Percentiles rank a stretch among this genome's conserved stretches.
Conservation (phyloP, 1,139 yeast genomes). For the Entelexis sorbosivorans region DNA sequence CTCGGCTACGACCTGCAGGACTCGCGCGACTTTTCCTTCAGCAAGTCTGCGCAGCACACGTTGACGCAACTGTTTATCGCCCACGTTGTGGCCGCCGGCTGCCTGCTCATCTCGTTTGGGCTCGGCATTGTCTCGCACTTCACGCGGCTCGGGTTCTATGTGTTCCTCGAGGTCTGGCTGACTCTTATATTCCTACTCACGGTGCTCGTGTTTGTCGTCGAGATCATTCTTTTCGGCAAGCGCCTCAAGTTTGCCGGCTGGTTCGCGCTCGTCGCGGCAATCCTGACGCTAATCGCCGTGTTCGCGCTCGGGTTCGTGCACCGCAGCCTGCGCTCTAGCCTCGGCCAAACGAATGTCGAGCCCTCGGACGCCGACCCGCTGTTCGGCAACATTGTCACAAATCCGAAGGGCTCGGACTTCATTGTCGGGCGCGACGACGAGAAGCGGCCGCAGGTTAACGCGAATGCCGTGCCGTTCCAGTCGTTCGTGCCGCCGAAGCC, state of each 20-base stretch:
- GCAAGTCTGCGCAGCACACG: constrained; percentile 43
- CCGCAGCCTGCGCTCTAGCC: constrained; percentile 42
- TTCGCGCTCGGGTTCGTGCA: constrained; percentile 41
- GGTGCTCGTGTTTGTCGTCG: constrained; percentile 44
- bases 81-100: constrained; percentile 73
- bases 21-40: constrained; percentile 37
- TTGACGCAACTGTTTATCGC: constrained; percentile 64
- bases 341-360: constrained; percentile 30
- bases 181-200: constrained; percentile 41
- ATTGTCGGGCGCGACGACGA: constrained; percentile 19
- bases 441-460: constrained; percentile 13
- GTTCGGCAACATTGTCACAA: constrained; percentile 9
- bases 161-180: constrained; percentile 32
- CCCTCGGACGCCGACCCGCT: constrained; percentile 24
- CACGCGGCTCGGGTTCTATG: constrained; percentile 22
- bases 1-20: constrained; percentile 40
- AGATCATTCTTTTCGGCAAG: constrained; percentile 43
- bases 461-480: constrained; percentile 1
- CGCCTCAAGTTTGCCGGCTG: constrained; percentile 47
- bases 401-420: constrained; percentile 7
- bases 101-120: constrained; percentile 41
- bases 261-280: constrained; percentile 40
- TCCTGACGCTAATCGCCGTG: constrained; percentile 35
- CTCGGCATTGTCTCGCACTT: constrained; percentile 4
- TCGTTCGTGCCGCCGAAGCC: constrained; percentile 8